These are phyloP conservation scores for Pseudopyricularia javanii DNA, from an alignment of 2,329 filamentous ascomycete genomes.

Conservation along the genomic window DNA sequence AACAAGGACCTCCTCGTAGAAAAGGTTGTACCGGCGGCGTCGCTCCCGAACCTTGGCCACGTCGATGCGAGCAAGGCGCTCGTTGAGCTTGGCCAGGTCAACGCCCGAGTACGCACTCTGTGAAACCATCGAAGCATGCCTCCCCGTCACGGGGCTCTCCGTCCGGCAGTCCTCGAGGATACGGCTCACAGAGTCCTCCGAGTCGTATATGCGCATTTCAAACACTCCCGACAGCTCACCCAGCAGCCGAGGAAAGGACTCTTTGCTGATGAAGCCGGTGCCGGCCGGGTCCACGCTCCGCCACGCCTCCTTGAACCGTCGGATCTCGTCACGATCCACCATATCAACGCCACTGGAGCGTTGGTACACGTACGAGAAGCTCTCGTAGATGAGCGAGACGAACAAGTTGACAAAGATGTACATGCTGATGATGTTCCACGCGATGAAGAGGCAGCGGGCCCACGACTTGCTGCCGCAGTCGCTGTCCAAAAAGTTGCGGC, in stretches of 20 bases:
- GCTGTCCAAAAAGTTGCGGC: slow-evolving; percentile 63
- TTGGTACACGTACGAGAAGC: slow-evolving; percentile 98
- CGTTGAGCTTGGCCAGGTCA: slow-evolving; percentile 65
- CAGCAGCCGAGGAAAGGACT: slow-evolving; percentile 76
- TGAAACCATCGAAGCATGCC: slow-evolving; percentile 43
- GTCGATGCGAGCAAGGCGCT: slow-evolving; percentile 61
- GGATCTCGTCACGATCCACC: slow-evolving; percentile 85
- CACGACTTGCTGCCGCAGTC: slow-evolving; percentile 88
- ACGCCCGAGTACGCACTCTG: slow-evolving; percentile 44
- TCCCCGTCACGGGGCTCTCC: slow-evolving; percentile 24
- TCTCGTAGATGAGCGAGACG: slow-evolving; percentile 97
- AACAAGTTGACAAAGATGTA: slow-evolving; percentile 99
- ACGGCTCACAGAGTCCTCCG: slow-evolving; percentile 73
- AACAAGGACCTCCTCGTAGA: slow-evolving; percentile 93
- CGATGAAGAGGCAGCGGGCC: slow-evolving; percentile 81
- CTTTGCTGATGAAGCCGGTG: slow-evolving; percentile 80
- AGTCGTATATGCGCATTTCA: slow-evolving; percentile 91
- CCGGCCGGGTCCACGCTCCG: slow-evolving; percentile 87
- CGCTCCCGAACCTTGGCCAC: slow-evolving; percentile 61
- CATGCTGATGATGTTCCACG: slow-evolving; percentile 99
- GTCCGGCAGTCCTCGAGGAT: slow-evolving; percentile 76
- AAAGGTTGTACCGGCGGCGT: slow-evolving; percentile 75
- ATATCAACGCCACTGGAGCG: slow-evolving; percentile 84
- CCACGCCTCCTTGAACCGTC: slow-evolving; percentile 97
- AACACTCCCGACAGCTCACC: slow-evolving; percentile 92